Base-by-base conservation (phyloP, 2,329 filamentous ascomycete species). In the Clonostachys rhizophaga region DNA sequence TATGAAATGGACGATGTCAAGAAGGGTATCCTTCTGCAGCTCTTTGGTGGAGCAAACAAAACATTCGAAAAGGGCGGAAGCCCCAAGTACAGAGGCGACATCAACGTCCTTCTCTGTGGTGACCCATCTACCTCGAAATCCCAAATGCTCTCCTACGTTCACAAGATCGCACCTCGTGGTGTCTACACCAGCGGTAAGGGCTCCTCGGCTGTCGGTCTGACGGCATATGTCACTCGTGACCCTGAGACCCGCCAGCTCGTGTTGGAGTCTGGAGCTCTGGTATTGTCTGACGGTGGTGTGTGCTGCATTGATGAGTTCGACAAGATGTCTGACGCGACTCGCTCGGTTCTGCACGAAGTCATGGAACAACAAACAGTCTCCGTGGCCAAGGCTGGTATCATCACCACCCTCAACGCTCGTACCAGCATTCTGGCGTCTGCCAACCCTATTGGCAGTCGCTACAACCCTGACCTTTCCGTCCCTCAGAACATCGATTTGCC, bases 1-100 rank as follows among this genome's bases (percentile, higher is more conserved):
- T 96, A 95, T 70, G 94, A 99, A 68, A 88, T 95, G 84, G 94
- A 99, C 56, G 94, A 99, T 59, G 91, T 97, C 43, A 99, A 99
- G 76, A 99, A 99, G 70, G 94, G 94, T 11, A 96, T 99, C 51
- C 75, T 99, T 11, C 83, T 99, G 5, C 94, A 99, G 61, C 81
- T 99, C 39, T 99, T 99, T 63, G 92, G 94, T 36, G 94, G 94
- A 48, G 96, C 94, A 34, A 99, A 99, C 75, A 99, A 99, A 71
- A 89, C 89, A 1, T 99, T 99, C 66, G 83, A 95, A 49, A 97
- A 96, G 68, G 94, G 94, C 47, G 94, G 91, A 49, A 96, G 89
- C 60, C 94, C 94, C 7, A 91, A 87, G 58, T 99, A 99, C 66
- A 83, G 94, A 72, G 94, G 94, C 52, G 94, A 99, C 66, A 96